Conservation (phyloP, 495 filamentous ascomycete genomes). For the Aspergillus nidulans region DNA sequence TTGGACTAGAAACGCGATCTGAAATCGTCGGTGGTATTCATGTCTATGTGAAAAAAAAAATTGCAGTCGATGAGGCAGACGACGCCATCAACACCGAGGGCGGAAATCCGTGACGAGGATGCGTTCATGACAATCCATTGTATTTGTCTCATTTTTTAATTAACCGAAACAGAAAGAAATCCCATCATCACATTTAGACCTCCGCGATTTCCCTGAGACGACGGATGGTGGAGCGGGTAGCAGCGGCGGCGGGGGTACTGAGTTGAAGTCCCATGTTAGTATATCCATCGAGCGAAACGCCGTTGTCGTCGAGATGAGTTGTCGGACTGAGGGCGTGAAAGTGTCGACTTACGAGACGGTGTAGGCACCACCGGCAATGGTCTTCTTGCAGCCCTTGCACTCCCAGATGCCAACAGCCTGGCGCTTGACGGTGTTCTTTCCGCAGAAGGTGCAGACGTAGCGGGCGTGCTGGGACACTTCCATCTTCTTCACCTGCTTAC, state of each 20-base stretch:
- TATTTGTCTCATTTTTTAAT: conserved; percentile 44
- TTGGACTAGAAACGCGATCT: conserved; percentile 6
- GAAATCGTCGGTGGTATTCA: conserved; percentile 21
- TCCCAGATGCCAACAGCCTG: conserved; percentile 93
- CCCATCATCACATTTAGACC: conserved; percentile 62
- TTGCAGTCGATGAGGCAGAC: conserved; percentile 11
- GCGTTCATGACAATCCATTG: conserved; percentile 26
- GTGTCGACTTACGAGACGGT: conserved; percentile 78
- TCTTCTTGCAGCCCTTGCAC: conserved; percentile 91
- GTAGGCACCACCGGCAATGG: conserved; percentile 93
- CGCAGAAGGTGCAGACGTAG: conserved; percentile 89
- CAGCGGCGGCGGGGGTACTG: conserved; percentile 92
- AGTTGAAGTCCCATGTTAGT: conserved; percentile 15
- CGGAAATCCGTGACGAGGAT: conserved; percentile 15
- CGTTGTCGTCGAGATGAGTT: not conserved
- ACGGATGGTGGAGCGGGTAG: conserved; percentile 95
- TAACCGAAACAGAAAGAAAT: conserved; percentile 44
- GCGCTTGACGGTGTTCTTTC: conserved; percentile 90
- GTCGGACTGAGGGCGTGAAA: not conserved
- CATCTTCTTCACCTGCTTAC: conserved; percentile 99
- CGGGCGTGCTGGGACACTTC: conserved; percentile 95
- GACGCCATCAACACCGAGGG: conserved; percentile 14
- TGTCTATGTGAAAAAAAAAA: conserved; percentile 17
- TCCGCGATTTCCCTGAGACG: conserved; percentile 97
- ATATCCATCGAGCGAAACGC: conserved; percentile 11